A percentile compares a stretch with the other conserved stretches of the same genome.
Conservation (phyloP, 108 stramenopile species). For the Cylindrotheca closterium region DNA sequence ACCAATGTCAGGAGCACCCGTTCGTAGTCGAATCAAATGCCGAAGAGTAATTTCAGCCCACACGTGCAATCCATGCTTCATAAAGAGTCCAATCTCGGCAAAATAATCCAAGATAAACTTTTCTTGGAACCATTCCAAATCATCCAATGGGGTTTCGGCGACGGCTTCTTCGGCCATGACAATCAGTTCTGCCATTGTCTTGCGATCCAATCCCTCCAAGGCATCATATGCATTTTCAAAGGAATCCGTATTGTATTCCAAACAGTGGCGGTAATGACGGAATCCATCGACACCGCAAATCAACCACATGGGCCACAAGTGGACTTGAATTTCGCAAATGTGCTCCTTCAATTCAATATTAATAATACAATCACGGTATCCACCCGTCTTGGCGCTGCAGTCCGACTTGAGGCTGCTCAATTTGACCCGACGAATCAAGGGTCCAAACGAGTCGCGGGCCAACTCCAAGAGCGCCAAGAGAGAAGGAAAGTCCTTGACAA, state of each 20-base stretch:
- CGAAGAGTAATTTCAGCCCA: constrained; percentile 80
- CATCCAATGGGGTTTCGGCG: constrained; percentile 79
- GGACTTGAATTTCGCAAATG: constrained; percentile 88
- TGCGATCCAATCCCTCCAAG: constrained; percentile 80
- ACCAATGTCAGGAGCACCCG: constrained; percentile 83
- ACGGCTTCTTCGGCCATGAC: constrained; percentile 92
- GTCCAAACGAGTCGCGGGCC: constrained; percentile 83
- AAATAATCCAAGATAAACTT: constrained; percentile 89
- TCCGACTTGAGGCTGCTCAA: constrained; percentile 70
- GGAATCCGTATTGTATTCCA: constrained; percentile 87
- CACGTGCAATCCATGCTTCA: constrained; percentile 72
- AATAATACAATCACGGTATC: constrained; percentile 85
- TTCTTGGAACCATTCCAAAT: constrained; percentile 90
- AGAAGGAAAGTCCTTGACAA: constrained; percentile 82
- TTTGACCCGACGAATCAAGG: constrained; percentile 84
- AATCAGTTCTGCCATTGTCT: constrained; percentile 87
- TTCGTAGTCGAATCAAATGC: constrained; percentile 70
- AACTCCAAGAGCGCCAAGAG: constrained; percentile 81
- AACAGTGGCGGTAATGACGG: constrained; percentile 86
- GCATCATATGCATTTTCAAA: constrained; percentile 83
- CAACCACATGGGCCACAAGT: constrained; percentile 86
- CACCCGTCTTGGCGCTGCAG: constrained; percentile 65
- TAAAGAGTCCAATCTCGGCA: constrained; percentile 81
- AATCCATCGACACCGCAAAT: constrained; percentile 89
- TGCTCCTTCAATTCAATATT: constrained; percentile 85